Evolutionary conservation across 2,329 filamentous ascomycete species (phyloP).

Genomic region (Hirsutella thompsonii): DNA sequence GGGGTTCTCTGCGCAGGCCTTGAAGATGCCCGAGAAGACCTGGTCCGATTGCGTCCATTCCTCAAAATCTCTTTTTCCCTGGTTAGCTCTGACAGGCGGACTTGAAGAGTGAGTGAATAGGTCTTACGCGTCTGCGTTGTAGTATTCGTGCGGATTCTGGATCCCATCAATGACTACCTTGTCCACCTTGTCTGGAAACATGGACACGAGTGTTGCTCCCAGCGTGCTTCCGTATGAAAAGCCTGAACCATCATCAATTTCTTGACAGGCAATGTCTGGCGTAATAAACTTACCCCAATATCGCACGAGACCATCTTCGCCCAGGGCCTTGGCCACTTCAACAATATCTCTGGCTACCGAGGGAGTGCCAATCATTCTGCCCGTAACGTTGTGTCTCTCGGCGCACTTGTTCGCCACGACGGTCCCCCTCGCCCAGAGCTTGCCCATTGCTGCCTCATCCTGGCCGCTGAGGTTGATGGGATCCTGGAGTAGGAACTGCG

Average conservation of each 20-base stretch:
- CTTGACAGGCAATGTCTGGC: neutral
- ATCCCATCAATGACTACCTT: conserved; percentile 19
- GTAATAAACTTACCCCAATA: conserved; percentile 23
- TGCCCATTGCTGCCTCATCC: conserved; percentile 9
- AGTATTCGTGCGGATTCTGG: conserved; percentile 18
- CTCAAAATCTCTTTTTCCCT: conserved; percentile 10
- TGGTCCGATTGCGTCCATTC: conserved; percentile 12
- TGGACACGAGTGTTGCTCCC: conserved; percentile 23
- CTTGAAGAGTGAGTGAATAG: too few species aligned
- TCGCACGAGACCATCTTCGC: conserved; percentile 21
- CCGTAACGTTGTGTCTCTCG: conserved; percentile 14
- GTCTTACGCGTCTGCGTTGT: conserved; percentile 10
- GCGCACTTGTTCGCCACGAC: conserved; percentile 10
- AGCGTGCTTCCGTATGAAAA: conserved; percentile 25
- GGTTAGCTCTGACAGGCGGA: neutral
- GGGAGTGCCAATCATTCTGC: conserved; percentile 24
- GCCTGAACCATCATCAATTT: conserved; percentile 6
- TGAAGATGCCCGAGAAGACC: conserved; percentile 12
- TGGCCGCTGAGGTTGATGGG: conserved; percentile 5
- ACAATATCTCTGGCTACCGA: conserved; percentile 32
- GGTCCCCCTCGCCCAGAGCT: conserved; percentile 10
- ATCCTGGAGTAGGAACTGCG: neutral
- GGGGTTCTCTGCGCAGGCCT: conserved; percentile 10
- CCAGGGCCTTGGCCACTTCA: conserved; percentile 27
- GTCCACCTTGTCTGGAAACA: conserved; percentile 24